Evolutionary conservation across 352 stramenopile genomes (phyloP).

Genomic region (Globisporangium irregulare): DNA sequence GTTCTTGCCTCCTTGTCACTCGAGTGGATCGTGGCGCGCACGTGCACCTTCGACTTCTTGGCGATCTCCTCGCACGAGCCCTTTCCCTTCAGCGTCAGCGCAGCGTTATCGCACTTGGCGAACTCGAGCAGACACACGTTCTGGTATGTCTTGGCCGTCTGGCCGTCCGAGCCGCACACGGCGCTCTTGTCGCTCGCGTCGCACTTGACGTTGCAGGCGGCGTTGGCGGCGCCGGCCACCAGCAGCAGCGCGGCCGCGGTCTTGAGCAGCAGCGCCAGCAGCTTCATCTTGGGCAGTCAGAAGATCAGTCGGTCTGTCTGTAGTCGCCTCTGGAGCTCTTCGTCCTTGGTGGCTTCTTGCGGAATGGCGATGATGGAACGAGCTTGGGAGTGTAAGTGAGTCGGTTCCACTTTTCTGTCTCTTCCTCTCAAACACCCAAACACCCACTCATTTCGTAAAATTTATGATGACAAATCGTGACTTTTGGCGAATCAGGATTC

Average conservation of each 20-base stretch:
- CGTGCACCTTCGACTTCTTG: not conserved
- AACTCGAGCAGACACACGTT: constrained; percentile 22
- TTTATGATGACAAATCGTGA: not conserved
- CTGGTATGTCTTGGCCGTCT: constrained; percentile 19
- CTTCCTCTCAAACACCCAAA: not conserved
- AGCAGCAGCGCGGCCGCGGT: constrained; percentile 4
- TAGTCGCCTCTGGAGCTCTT: constrained; percentile 3
- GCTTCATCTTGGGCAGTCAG: not conserved
- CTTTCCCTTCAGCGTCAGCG: constrained; percentile 4
- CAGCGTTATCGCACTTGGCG: constrained; percentile 18
- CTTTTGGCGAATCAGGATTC: not conserved
- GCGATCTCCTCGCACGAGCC: constrained; percentile 1
- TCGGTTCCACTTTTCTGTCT: not conserved
- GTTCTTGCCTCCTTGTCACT: not conserved
- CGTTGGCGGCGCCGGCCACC: not conserved
- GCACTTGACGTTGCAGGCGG: constrained; percentile 18
- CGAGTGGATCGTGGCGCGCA: constrained; percentile 14
- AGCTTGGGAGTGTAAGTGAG: not conserved
- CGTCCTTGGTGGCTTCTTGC: not conserved
- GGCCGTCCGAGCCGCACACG: constrained; percentile 21
- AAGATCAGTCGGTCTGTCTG: too few relatives aligned
- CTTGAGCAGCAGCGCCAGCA: constrained; percentile 4
- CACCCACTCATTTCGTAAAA: not conserved
- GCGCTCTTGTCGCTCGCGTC: constrained; percentile 15
- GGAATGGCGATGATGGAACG: not conserved